phyloP scores from a whole-genome alignment of 345 rosid genomes.

The Arabidopsis thaliana region DNA sequence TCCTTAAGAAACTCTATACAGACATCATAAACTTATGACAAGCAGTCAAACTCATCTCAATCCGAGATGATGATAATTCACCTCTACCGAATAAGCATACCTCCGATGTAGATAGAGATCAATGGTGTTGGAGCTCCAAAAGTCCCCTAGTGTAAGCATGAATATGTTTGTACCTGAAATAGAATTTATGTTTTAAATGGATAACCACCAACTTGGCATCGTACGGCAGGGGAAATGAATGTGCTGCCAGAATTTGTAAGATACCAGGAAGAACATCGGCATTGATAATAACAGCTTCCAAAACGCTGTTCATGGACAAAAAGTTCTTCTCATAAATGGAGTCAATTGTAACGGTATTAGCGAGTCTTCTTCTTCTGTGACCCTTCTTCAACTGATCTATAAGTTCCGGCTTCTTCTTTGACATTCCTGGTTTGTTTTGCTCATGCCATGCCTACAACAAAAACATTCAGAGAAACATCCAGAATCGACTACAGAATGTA shows the following conservation, averaged over 20 bases:
- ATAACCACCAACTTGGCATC: constrained; percentile 10
- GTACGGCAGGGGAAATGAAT: constrained; percentile 15
- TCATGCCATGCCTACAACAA: constrained; percentile 72
- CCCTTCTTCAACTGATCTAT: constrained; percentile 66
- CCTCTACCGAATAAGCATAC: constrained; percentile 44
- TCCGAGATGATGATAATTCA: not conserved
- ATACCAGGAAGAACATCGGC: constrained; percentile 80
- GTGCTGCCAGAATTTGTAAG: not conserved
- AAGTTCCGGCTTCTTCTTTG: constrained; percentile 72
- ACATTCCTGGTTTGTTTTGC: constrained; percentile 57
- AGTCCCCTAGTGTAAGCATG: constrained; percentile 91
- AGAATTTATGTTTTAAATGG: not conserved
- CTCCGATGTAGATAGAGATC: constrained; percentile 91
- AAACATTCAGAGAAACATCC: not conserved
- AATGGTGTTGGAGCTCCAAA: constrained; percentile 95
- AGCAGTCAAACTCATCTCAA: constrained; percentile 11
- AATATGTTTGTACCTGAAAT: constrained; percentile 80
- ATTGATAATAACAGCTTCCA: constrained; percentile 79
- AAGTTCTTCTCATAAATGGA: constrained; percentile 86
- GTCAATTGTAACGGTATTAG: constrained; percentile 75
- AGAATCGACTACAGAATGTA: not conserved
- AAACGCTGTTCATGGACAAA: constrained; percentile 64
- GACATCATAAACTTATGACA: not conserved
- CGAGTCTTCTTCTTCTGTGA: constrained; percentile 70
- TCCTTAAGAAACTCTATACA: constrained; percentile 20